Conservation (phyloP, 768 basidiomycete genomes). For the Sutorius australiensis region DNA sequence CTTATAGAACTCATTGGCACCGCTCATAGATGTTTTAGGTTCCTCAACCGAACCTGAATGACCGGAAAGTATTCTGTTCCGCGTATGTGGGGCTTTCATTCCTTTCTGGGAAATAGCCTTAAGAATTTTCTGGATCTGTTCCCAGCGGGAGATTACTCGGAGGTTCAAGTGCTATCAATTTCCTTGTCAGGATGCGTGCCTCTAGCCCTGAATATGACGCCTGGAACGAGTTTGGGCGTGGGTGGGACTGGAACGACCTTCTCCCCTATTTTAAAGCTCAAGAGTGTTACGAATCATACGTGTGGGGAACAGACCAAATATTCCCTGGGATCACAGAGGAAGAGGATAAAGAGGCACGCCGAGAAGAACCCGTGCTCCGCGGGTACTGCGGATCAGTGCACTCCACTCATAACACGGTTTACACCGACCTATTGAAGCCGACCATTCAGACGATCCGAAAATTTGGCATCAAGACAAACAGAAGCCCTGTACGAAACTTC, state of each 20-base stretch:
- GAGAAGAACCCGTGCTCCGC: constrained; percentile 8
- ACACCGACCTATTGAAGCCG: constrained; percentile 13
- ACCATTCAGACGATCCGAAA: constrained; percentile 6
- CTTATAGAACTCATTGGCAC: not conserved
- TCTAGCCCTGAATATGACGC: constrained; percentile 18
- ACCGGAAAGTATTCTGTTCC: not conserved
- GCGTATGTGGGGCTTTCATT: constrained; percentile 2
- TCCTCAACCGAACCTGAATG: constrained; percentile 10
- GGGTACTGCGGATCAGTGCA: constrained; percentile 8
- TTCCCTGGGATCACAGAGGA: constrained; percentile 10
- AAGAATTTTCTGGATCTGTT: not conserved
- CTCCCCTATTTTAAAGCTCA: constrained; percentile 14
- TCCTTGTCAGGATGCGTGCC: constrained; percentile 18
- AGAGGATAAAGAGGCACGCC: constrained; percentile 10
- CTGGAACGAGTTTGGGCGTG: constrained; percentile 15
- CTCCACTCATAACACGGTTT: constrained; percentile 15
- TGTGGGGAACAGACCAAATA: constrained; percentile 10
- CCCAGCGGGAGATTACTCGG: constrained; percentile 17
- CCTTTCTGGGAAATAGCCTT: too few relatives aligned
- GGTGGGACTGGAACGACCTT: constrained; percentile 17
- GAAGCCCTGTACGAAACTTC: constrained; percentile 7
- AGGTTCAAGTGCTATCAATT: constrained; percentile 20
- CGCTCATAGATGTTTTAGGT: constrained; percentile 4
- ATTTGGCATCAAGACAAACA: constrained; percentile 16
- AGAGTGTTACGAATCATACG: constrained; percentile 8